phyloP scores from a whole-genome alignment of 495 filamentous ascomycete genomes.

The Aspergillus biplanus region DNA sequence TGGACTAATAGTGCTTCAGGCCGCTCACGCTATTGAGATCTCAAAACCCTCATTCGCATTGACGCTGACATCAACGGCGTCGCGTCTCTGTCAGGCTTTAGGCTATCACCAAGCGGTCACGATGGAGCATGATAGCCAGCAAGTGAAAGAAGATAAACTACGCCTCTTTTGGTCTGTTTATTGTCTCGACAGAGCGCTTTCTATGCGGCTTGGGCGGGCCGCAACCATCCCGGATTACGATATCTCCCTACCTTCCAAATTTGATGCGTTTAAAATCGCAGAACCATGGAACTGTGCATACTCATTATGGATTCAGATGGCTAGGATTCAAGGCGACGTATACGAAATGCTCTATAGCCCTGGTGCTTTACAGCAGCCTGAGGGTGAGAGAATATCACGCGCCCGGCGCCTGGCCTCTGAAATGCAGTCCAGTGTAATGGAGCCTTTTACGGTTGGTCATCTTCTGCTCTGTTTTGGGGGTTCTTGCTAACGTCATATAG shows the following conservation, averaged over 20 bases:
- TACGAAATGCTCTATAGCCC: slow-evolving; percentile 67
- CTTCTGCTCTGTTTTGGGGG: background rate
- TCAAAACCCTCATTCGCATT: slow-evolving; percentile 67
- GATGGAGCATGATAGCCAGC: slow-evolving; percentile 48
- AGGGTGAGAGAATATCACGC: slow-evolving; percentile 43
- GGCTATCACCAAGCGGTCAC: slow-evolving; percentile 64
- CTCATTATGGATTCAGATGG: slow-evolving; percentile 54
- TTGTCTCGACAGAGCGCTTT: slow-evolving; percentile 61
- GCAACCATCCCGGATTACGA: slow-evolving; percentile 67
- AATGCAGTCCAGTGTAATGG: slow-evolving; percentile 36
- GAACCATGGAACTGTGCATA: slow-evolving; percentile 35
- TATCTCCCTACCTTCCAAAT: slow-evolving; percentile 52
- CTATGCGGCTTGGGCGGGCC: slow-evolving; percentile 66
- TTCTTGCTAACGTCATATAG: slow-evolving; percentile 19
- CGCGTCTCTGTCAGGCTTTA: slow-evolving; percentile 62
- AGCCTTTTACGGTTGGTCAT: slow-evolving; percentile 38
- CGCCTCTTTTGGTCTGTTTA: slow-evolving; percentile 67
- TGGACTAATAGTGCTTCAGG: slow-evolving; percentile 29
- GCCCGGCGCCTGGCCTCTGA: slow-evolving; percentile 39
- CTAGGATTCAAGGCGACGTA: slow-evolving; percentile 58
- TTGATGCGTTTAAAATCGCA: slow-evolving; percentile 31
- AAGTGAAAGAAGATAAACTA: slow-evolving; percentile 40
- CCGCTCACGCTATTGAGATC: slow-evolving; percentile 62
- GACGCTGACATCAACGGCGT: slow-evolving; percentile 60
- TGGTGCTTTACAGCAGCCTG: slow-evolving; percentile 53